Base-by-base conservation (phyloP, 306 rosid genomes). In the Trifolium subterraneum region DNA sequence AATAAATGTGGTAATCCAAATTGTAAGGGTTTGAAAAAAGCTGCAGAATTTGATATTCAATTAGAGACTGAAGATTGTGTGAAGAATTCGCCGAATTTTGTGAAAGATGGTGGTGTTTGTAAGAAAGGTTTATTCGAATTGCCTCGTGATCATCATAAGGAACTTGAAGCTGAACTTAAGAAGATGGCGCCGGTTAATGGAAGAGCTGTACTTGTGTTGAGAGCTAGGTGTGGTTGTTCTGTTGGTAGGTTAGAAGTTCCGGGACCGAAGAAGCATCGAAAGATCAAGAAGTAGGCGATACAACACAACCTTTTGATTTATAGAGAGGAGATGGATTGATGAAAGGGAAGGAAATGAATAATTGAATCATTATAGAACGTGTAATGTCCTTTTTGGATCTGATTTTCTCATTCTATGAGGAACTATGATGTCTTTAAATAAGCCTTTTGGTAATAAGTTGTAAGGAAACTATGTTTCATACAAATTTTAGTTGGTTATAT, bases 211-310 rank as follows among this genome's bases (percentile, higher is more conserved):
- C 90, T 95, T 35, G 54, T 95, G 19, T 84, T 95, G 71, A 79
- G 93, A 70, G 93, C 92, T 2, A 86, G 97, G 83, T 95, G 99
- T 78, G 99, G 99, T 9, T 95, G 99, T 86, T 90, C 97, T 72
- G 92, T 92, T 71, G 99, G 99, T 62, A 89, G 93, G 77, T 80
- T 95, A 86, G 99, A 95, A 84, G 98, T 95, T 80, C 97, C 97
- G 0, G 99, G 98, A 33, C 85, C 92, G 2, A 86, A 73, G 90
- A 92, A 79, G 87, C 77, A 54, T 8, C 79, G 86, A 16, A 95
- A 89, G 97, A 86, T 88, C 90, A 95, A 92, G 90, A 92, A 90
- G 87, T 95, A 90, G 95, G 64, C 11, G 8, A 33, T 6, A 13
- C 12, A 29, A 59, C 6, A 58, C 36, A 11, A 59, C 69, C 73